Base-by-base conservation (phyloP, 768 basidiomycete species). In the Suillus occidentalis region DNA sequence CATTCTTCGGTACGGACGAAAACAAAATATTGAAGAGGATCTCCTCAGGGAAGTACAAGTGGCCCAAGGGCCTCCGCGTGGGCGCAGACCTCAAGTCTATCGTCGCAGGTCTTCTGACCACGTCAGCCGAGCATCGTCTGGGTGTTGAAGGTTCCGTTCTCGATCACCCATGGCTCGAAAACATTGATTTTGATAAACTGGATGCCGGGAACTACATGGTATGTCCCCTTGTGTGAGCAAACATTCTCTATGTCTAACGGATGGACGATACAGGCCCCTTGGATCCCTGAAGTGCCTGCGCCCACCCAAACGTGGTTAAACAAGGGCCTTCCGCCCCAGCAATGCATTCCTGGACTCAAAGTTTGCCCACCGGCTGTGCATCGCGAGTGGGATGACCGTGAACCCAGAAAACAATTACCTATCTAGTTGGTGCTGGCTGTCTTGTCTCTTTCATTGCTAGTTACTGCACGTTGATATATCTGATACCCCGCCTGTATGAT, bases 131-230 rank as follows among this genome's bases (percentile, higher is more conserved):
- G 10, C 5, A 59, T 49, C 80, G 87, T 34, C 69, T 85, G 9
- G 85, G 83, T 25, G 70, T 72, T 5, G 67, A 71, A 0, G 77
- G 73, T 39, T 70, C 73, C 28, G 77, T 86, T 9, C 71, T 71
- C 49, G 62, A 68, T 6, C 84, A 87, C 63, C 73, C 78, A 2
- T 88, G 83, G 83, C 68, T 87, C 50, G 65, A 67, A 6, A 71
- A 74, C 25, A 73, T 88, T 14, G 77, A 83, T 62, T 87, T 85
- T 86, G 70, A 70, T 22, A 80, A 78, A 69, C 79, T 87, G 74
- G 67, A 76, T 13, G 69, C 71, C 1, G 78, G 82, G 47, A 71
- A 75, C 40, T 84, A 85, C 61, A 65, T 81, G 37, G 87, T 87
- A 70, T 55, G 85, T 75, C 18, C 53, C 57, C 25, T 63, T 2